Conservation (phyloP, 169 alveolate genomes). For the Plasmodium gonderi region DNA sequence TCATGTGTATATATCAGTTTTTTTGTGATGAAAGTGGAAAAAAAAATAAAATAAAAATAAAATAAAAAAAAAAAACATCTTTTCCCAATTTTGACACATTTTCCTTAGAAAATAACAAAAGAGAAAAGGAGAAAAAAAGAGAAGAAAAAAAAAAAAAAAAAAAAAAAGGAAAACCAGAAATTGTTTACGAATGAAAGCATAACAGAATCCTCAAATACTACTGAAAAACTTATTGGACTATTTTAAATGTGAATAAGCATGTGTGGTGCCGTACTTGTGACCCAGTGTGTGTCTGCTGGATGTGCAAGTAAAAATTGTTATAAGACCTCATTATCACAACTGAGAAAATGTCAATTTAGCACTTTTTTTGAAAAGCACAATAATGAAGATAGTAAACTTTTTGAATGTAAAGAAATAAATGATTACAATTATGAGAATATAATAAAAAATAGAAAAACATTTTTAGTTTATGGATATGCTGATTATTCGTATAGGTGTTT, state of each 20-base stretch:
- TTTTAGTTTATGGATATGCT: conserved; percentile 69
- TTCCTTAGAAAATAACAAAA: too few relatives aligned
- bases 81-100: too few relatives aligned
- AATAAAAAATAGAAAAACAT: conserved; percentile 27
- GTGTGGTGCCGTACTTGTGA: not conserved
- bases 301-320: not conserved
- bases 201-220: too few relatives aligned
- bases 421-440: conserved; percentile 35
- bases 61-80: too few relatives aligned
- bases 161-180: not conserved
- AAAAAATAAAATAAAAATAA: too few relatives aligned
- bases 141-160: too few relatives aligned
- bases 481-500: conserved; percentile 43
- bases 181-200: too few relatives aligned
- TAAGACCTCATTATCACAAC: not conserved
- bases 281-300: not conserved
- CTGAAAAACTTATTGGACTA: too few relatives aligned
- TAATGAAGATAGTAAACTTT: not conserved
- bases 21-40: too few relatives aligned
- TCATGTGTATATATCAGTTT: too few relatives aligned
- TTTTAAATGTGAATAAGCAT: not conserved
- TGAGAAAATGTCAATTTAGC: not conserved
- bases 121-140: too few relatives aligned
- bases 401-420: conserved; percentile 52
- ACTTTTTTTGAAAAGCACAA: conserved; percentile 1